Evolutionary conservation across 257 asterid species (phyloP), one percentile per base, ranked within the genome.

Genomic region (Rehmannia glutinosa): DNA sequence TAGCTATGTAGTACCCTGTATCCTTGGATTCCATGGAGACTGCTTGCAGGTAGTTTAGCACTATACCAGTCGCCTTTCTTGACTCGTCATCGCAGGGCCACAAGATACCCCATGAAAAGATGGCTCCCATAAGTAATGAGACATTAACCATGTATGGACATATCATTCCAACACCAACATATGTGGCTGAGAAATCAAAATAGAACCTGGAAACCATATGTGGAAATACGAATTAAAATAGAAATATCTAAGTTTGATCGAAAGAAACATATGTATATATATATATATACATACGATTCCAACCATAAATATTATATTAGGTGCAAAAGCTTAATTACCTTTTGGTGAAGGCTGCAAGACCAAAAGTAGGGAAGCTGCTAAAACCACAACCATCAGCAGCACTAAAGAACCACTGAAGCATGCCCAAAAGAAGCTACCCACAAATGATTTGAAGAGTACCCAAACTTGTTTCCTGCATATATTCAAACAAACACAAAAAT

Each of bases 121-220:
- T 53, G 35, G 85, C 95, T 32, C 95, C 92, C 6, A 85, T 3
- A 1, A 87, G 85, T 42, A 87, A 42, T 0, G 95, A 84, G 8
- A 85, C 3, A 50, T 84, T 84, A 4, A 87, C 83, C 87, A 87
- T 84, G 77, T 85, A 81, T 2, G 95, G 91, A 51, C 92, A 87
- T 9, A 87, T 87, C 92, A 87, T 87, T 58, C 95, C 95, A 56
- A 84, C 95, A 13, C 95, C 95, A 39, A 87, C 82, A 30, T 87
- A 87, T 21, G 90, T 85, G 17, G 92, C 56, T 1, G 90, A 83
- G 90, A 87, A 87, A 69, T 87, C 90, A 58, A 87, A 87, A 51
- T 80, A 84, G 69, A 87, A 77, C 70, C 89, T 85, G 78, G 11
- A 45, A 43, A n/a, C n/a, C n/a, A n/a, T 61, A 65, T 57, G 38